Evolutionary conservation across 441 rosid species (phyloP).

Genomic region (Eutrema salsugineum): DNA sequence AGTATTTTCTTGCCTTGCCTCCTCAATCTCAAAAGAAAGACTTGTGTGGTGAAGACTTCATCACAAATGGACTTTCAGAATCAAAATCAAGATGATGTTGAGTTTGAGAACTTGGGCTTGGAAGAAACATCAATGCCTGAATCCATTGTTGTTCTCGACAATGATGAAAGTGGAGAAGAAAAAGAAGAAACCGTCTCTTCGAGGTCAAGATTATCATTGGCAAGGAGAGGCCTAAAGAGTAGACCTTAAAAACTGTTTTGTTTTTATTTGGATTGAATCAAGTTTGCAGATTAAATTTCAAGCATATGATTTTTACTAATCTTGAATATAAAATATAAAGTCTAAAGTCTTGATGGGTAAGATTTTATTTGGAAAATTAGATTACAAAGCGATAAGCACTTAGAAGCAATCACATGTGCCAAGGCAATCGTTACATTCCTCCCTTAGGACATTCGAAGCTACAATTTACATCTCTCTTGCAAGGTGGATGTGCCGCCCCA

Average conservation of each 20-base stretch:
- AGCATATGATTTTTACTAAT: not conserved
- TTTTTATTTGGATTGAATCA: not conserved
- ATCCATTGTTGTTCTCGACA: slow-evolving; percentile 51
- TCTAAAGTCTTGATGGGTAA: no score
- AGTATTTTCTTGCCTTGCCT: no score
- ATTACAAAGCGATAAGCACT: no score
- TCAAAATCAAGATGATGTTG: not conserved
- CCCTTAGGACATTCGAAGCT: no score
- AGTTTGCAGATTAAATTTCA: not conserved
- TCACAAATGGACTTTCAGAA: slow-evolving; percentile 1
- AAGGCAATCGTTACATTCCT: no score
- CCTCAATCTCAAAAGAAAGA: no score
- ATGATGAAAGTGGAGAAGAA: slow-evolving; percentile 74
- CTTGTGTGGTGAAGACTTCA: not conserved
- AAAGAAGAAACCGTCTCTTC: slow-evolving; percentile 36
- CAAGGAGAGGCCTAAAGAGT: slow-evolving; percentile 38
- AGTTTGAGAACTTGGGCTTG: slow-evolving; percentile 14
- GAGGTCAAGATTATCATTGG: slow-evolving; percentile 35
- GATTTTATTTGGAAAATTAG: no score
- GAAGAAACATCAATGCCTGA: slow-evolving; percentile 41
- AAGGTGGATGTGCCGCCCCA: no score
- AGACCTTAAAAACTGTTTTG: slow-evolving; percentile 27
- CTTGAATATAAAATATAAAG: no score
- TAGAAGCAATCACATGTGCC: no score
- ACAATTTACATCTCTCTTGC: no score